Percentiles rank a stretch among this genome's conserved stretches.
Conservation (phyloP, 192 early-diverging fungal species). For the Pilaira anomala region DNA sequence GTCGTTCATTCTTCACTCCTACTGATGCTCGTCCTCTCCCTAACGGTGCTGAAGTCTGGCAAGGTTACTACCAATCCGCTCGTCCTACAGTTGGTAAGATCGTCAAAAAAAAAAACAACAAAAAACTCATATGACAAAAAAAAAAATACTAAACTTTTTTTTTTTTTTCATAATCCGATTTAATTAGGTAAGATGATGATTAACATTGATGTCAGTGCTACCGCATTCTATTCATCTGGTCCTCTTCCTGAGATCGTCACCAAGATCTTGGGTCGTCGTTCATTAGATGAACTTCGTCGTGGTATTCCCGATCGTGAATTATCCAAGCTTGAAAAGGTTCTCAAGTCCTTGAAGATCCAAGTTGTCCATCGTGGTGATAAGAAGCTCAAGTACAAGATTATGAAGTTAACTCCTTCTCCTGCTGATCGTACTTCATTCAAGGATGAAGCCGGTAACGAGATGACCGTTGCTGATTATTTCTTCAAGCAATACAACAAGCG, state of each 20-base stretch:
- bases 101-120: too few species aligned
- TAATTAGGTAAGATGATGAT: constrained; percentile 61
- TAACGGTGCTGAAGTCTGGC: constrained; percentile 88
- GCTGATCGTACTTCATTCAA: constrained; percentile 73
- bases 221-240: constrained; percentile 64
- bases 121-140: background rate
- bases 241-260: constrained; percentile 68
- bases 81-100: constrained; percentile 65
- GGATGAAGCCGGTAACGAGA: constrained; percentile 51
- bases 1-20: constrained; percentile 91
- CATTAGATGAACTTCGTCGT: constrained; percentile 46
- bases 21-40: constrained; percentile 44
- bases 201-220: constrained; percentile 70
- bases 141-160: too few species aligned
- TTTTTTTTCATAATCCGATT: too few species aligned
- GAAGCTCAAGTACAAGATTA: constrained; percentile 71
- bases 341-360: constrained; percentile 54
- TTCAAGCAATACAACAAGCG: constrained; percentile 63
- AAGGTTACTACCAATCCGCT: constrained; percentile 88
- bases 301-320: constrained; percentile 45
- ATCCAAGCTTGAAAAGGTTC: constrained; percentile 43
- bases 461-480: constrained; percentile 78
- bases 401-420: constrained; percentile 61
- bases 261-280: constrained; percentile 58
- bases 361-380: constrained; percentile 63